Percentiles rank a stretch among this genome's conserved stretches.
Conservation (phyloP, 192 early-diverging fungal genomes). For the Mortierella hygrophila region DNA sequence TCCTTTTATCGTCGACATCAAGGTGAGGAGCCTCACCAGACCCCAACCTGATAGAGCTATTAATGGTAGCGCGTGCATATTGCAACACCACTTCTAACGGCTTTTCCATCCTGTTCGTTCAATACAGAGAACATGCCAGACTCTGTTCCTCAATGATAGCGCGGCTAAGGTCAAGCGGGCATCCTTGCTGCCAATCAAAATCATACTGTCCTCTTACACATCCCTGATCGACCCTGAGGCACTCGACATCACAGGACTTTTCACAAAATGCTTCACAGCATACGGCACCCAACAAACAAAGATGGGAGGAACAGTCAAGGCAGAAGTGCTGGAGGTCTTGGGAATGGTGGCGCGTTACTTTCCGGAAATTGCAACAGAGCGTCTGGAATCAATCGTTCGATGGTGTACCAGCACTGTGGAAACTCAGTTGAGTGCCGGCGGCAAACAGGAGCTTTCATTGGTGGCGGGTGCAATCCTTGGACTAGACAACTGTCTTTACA, state of each 20-base stretch:
- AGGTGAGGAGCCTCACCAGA: conserved; percentile 19
- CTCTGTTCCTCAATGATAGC: conserved; percentile 46
- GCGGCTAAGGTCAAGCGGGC: conserved; percentile 47
- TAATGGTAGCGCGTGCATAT: background rate
- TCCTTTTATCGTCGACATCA: conserved; percentile 55
- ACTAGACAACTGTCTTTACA: conserved; percentile 48
- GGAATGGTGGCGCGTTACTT: conserved; percentile 57
- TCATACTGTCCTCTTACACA: conserved; percentile 42
- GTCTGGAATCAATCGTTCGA: conserved; percentile 30
- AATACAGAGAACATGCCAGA: conserved; percentile 35
- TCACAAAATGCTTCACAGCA: conserved; percentile 30
- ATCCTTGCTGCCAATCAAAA: conserved; percentile 54
- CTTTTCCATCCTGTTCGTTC: background rate
- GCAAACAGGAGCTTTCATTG: conserved; percentile 37
- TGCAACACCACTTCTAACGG: background rate
- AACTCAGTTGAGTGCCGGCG: conserved; percentile 40
- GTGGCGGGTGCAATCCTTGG: conserved; percentile 49
- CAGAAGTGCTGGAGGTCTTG: conserved; percentile 57
- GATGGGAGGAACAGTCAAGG: conserved; percentile 56
- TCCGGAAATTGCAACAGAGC: conserved; percentile 28
- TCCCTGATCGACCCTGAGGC: conserved; percentile 46
- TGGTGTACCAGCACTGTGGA: conserved; percentile 49
- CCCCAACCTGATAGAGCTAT: background rate
- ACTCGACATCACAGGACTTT: conserved; percentile 39
- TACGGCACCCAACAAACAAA: conserved; percentile 36